Evolutionary conservation across 768 basidiomycete genomes (phyloP).

Genomic region (Russula foetens): DNA sequence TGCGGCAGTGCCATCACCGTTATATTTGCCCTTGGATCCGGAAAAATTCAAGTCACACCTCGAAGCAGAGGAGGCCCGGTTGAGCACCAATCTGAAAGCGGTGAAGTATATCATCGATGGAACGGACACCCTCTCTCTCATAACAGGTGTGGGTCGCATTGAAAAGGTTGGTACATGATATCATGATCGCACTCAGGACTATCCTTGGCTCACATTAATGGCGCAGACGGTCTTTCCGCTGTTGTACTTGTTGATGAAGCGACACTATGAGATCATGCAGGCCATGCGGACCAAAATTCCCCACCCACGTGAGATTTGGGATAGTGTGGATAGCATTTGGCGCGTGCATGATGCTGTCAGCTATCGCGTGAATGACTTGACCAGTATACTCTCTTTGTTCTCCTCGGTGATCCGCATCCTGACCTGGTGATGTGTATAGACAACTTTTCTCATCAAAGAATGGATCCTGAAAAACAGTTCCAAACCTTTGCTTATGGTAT

Average conservation of each 20-base stretch:
- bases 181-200: too few species aligned
- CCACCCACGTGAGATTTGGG: not conserved
- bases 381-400: slow-evolving; percentile 7
- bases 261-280: slow-evolving; percentile 19
- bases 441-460: slow-evolving; percentile 19
- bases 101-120: slow-evolving; percentile 24
- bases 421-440: not conserved
- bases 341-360: not conserved
- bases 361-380: not conserved
- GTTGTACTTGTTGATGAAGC: slow-evolving; percentile 13
- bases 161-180: slow-evolving; percentile 23
- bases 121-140: slow-evolving; percentile 23
- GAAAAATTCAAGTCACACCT: slow-evolving; percentile 22
- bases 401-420: not conserved
- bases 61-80: slow-evolving; percentile 5
- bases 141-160: slow-evolving; percentile 24
- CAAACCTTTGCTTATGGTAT: slow-evolving; percentile 20
- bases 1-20: not conserved
- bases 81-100: not conserved
- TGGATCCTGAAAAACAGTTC: slow-evolving; percentile 18
- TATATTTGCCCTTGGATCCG: not conserved
- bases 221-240: slow-evolving; percentile 13
- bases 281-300: not conserved
- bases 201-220: not conserved
- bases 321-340: not conserved